Evolutionary conservation across 2,329 filamentous ascomycete genomes (phyloP).

Genomic region (Plenodomus tracheiphilus): DNA sequence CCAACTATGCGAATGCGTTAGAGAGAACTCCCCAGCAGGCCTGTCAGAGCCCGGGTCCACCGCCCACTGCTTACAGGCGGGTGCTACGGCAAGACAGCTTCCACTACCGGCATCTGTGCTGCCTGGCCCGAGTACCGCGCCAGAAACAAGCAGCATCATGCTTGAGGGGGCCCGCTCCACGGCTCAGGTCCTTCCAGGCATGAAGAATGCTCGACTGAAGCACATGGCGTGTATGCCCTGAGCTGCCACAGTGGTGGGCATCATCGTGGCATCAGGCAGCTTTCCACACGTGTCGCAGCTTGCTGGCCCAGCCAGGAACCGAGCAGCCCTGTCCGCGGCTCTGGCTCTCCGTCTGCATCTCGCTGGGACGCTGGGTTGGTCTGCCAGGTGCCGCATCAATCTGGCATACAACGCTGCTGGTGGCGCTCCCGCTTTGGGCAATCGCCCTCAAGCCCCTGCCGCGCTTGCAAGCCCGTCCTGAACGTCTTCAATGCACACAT

Average conservation of each 20-base stretch:
- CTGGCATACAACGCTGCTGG: conserved; percentile 38
- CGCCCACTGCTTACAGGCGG: conserved; percentile 38
- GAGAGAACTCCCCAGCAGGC: conserved; percentile 30
- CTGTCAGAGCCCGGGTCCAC: conserved; percentile 22
- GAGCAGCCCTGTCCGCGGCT: conserved; percentile 25
- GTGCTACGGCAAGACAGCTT: conserved; percentile 42
- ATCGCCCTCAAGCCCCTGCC: conserved; percentile 31
- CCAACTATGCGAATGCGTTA: conserved; percentile 44
- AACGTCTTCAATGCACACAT: conserved; percentile 38
- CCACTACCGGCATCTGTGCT: conserved; percentile 38
- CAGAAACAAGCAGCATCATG: conserved; percentile 29
- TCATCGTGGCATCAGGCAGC: conserved; percentile 9
- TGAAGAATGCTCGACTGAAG: conserved; percentile 24
- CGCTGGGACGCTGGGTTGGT: neutral
- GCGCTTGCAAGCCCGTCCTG: conserved; percentile 38
- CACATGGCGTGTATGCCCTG: conserved; percentile 24
- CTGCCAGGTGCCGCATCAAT: conserved; percentile 32
- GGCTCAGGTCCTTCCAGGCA: conserved; percentile 37
- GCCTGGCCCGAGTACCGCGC: conserved; percentile 35
- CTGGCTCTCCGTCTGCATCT: conserved; percentile 28
- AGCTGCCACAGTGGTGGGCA: conserved; percentile 1
- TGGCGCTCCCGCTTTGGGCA: conserved; percentile 41
- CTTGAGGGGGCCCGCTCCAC: conserved; percentile 21
- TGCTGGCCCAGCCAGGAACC: conserved; percentile 21
- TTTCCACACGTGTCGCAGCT: conserved; percentile 7